Conservation (phyloP, 2,329 filamentous ascomycete species). For the Epicoccum sorghinum region DNA sequence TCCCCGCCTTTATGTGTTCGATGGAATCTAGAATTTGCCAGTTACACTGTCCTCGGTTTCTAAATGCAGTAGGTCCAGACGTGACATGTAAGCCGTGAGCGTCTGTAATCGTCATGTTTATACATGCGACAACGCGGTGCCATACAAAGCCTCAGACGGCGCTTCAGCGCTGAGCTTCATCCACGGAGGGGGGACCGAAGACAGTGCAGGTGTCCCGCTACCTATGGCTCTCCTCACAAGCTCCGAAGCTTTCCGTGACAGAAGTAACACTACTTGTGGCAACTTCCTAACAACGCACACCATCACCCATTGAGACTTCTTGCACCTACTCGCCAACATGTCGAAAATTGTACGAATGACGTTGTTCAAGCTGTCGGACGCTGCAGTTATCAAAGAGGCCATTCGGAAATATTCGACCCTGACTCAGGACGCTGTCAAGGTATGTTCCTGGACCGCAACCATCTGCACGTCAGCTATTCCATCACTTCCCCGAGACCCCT, state of each 20-base stretch:
- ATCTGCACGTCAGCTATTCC: slow-evolving; percentile 21
- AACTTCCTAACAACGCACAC: background rate
- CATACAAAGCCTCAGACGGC: background rate
- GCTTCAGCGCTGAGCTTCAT: background rate
- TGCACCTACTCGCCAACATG: slow-evolving; percentile 26
- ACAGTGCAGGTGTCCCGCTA: slow-evolving; percentile 1
- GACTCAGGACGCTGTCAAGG: slow-evolving; percentile 42
- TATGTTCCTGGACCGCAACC: slow-evolving; percentile 27
- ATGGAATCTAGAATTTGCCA: background rate
- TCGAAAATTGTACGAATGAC: slow-evolving; percentile 44
- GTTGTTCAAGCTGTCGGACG: slow-evolving; percentile 46
- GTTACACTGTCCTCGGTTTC: too few species aligned
- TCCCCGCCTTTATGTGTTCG: too few species aligned
- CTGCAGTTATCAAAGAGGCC: slow-evolving; percentile 34
- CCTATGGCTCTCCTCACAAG: slow-evolving; percentile 18
- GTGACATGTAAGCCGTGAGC: background rate
- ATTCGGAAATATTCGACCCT: slow-evolving; percentile 44
- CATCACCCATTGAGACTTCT: slow-evolving; percentile 5
- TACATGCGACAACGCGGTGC: background rate
- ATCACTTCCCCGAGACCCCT: slow-evolving; percentile 25
- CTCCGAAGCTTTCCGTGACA: slow-evolving; percentile 7
- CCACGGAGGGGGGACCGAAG: slow-evolving; percentile 9
- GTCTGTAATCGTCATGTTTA: background rate
- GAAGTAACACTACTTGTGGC: background rate
- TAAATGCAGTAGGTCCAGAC: too few species aligned